Percentiles rank a stretch among this genome's conserved stretches.
phyloP scores from a whole-genome alignment of 108 stramenopile species.

The Mayamaea pseudoterrestris region DNA sequence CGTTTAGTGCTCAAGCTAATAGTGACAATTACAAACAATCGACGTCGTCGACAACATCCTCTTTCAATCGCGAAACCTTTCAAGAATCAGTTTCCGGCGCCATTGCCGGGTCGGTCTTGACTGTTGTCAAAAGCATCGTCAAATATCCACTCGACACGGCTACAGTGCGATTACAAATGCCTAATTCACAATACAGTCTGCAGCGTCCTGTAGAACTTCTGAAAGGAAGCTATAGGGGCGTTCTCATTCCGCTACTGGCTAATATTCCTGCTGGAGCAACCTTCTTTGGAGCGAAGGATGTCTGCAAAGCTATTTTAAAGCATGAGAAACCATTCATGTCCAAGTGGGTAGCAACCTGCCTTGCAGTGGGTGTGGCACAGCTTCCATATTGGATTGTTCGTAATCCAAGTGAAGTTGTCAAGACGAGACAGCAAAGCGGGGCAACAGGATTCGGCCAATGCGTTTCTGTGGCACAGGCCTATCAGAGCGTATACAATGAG shows the following conservation, averaged over 20 bases:
- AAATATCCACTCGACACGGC: constrained; percentile 77
- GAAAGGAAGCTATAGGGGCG: constrained; percentile 43
- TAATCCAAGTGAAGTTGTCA: constrained; percentile 76
- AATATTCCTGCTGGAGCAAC: constrained; percentile 70
- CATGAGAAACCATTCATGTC: neutral
- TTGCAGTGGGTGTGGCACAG: constrained; percentile 52
- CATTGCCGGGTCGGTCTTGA: constrained; percentile 49
- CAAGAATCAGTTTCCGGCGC: constrained; percentile 75
- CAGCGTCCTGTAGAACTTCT: constrained; percentile 25
- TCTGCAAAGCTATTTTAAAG: constrained; percentile 33
- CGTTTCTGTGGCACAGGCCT: constrained; percentile 33
- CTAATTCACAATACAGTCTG: constrained; percentile 41
- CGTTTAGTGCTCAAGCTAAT: no score
- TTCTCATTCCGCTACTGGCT: constrained; percentile 38
- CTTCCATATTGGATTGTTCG: constrained; percentile 71
- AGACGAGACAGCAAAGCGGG: constrained; percentile 61
- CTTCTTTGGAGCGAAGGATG: constrained; percentile 78
- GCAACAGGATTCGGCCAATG: constrained; percentile 39
- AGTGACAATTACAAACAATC: no score
- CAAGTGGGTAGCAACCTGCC: constrained; percentile 41
- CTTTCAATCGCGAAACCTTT: no score
- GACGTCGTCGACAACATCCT: no score
- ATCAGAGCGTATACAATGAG: constrained; percentile 11
- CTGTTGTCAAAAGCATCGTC: constrained; percentile 55
- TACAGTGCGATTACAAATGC: constrained; percentile 74